A percentile compares a stretch with the other conserved stretches of the same genome.
These are phyloP conservation scores for Linanthus parryae DNA, from an alignment of 148 eudicot species.

Conservation along the genomic window DNA sequence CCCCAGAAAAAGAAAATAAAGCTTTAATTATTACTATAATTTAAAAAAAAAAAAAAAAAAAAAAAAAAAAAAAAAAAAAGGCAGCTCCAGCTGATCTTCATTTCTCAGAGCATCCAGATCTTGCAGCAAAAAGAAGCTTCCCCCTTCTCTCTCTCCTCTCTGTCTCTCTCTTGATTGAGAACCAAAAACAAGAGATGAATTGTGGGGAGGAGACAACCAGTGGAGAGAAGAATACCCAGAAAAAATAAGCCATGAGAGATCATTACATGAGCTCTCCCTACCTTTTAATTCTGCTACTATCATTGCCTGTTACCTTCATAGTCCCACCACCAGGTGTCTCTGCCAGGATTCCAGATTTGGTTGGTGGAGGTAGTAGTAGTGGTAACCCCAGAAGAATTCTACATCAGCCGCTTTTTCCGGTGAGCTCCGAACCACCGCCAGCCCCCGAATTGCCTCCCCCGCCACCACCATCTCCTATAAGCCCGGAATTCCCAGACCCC, in stretches of 20 bases:
- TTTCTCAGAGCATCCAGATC: conserved; percentile 35
- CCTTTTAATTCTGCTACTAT: conserved; percentile 16
- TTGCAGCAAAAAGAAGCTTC: conserved; percentile 42
- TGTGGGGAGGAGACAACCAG: conserved; percentile 12
- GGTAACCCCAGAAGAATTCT: conserved; percentile 69
- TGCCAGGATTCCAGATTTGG: conserved; percentile 10
- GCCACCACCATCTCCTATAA: too few relatives aligned
- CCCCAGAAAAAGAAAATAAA: too few relatives aligned
- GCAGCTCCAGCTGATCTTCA: conserved; percentile 23
- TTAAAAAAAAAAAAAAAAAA: too few relatives aligned
- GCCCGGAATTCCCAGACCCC: conserved; percentile 22
- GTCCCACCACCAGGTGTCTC: conserved; percentile 4
- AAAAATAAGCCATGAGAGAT: conserved; percentile 18
- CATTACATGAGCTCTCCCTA: conserved; percentile 1
- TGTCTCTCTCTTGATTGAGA: neutral
- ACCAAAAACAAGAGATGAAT: conserved; percentile 22
- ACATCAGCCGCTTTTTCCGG: conserved; percentile 77
- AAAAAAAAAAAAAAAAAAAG: conserved; percentile 1
- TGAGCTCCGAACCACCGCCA: conserved; percentile 37
- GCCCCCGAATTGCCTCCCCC: too few relatives aligned
- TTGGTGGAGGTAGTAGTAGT: neutral
- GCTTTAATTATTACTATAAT: too few relatives aligned
- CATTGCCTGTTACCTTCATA: neutral
- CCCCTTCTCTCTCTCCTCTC: conserved; percentile 4
- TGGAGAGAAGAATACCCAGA: conserved; percentile 12